Conservation (phyloP, 1,139 yeast species). For the Yarrowia galli region DNA sequence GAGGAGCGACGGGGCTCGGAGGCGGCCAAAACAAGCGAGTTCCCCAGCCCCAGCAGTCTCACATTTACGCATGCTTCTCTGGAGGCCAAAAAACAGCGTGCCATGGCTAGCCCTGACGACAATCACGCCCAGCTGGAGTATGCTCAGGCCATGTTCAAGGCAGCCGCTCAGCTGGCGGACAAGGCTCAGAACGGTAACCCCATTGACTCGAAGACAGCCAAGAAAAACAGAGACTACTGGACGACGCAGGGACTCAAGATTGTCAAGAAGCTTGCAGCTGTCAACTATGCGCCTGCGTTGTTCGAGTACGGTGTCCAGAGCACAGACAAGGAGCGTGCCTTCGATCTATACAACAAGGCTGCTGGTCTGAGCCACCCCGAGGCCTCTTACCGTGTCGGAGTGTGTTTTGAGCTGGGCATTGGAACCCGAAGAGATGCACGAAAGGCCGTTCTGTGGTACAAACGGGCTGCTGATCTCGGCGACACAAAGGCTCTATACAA, state of each 20-base stretch:
- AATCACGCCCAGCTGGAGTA: slow-evolving; percentile 51
- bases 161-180: slow-evolving; percentile 48
- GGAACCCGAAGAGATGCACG: slow-evolving; percentile 59
- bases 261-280: slow-evolving; percentile 58
- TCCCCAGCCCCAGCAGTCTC: slow-evolving; percentile 13
- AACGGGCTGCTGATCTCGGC: slow-evolving; percentile 64
- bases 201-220: slow-evolving; percentile 56
- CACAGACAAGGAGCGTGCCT: slow-evolving; percentile 65
- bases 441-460: slow-evolving; percentile 61
- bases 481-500: slow-evolving; percentile 71
- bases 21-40: slow-evolving; percentile 43
- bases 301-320: slow-evolving; percentile 66
- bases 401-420: slow-evolving; percentile 70
- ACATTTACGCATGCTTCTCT: slow-evolving; percentile 41
- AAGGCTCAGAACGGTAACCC: slow-evolving; percentile 42
- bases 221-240: slow-evolving; percentile 62
- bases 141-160: slow-evolving; percentile 52
- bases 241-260: slow-evolving; percentile 64
- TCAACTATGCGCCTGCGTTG: slow-evolving; percentile 59
- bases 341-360: slow-evolving; percentile 63
- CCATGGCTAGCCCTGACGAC: slow-evolving; percentile 48
- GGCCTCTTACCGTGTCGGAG: slow-evolving; percentile 71
- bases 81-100: slow-evolving; percentile 47
- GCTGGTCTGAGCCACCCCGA: slow-evolving; percentile 63
- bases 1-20: slow-evolving; percentile 39